Percentiles rank a stretch among this genome's conserved stretches.
phyloP scores from a whole-genome alignment of 257 asterid species.

The Galeopsis tetrahit region DNA sequence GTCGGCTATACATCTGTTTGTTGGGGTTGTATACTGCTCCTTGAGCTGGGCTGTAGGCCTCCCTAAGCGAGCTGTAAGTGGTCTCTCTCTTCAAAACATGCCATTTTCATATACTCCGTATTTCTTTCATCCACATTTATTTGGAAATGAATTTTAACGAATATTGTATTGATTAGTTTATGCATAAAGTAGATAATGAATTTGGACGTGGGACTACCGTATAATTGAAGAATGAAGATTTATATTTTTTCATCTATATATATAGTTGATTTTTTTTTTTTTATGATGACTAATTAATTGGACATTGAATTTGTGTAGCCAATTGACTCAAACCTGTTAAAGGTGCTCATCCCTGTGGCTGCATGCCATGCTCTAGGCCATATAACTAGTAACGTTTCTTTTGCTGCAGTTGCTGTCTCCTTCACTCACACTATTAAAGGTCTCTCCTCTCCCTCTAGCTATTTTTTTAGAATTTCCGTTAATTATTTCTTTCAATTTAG shows the following conservation, averaged over 20 bases:
- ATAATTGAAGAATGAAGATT: too few relatives aligned
- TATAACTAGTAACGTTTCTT: constrained; percentile 69
- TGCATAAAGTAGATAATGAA: too few relatives aligned
- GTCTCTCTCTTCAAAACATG: neutral
- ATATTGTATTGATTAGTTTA: too few relatives aligned
- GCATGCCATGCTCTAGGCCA: constrained; percentile 89
- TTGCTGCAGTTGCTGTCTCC: constrained; percentile 93
- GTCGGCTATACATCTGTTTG: constrained; percentile 75
- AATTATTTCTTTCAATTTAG: too few relatives aligned
- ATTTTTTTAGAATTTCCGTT: too few relatives aligned
- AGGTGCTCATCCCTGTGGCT: constrained; percentile 87
- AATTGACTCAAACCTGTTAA: constrained; percentile 68
- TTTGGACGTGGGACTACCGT: too few relatives aligned
- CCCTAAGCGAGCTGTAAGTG: constrained; percentile 97
- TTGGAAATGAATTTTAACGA: too few relatives aligned
- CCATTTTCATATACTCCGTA: too few relatives aligned
- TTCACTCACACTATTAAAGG: constrained; percentile 97
- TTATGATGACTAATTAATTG: too few relatives aligned
- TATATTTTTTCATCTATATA: too few relatives aligned
- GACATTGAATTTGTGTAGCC: constrained; percentile 50
- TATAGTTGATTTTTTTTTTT: too few relatives aligned
- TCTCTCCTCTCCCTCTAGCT: constrained; percentile 12
- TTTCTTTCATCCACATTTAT: too few relatives aligned
- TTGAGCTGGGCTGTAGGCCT: constrained; percentile 81
- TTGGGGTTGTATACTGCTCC: constrained; percentile 81